Base-by-base conservation (phyloP, 2,329 filamentous ascomycete genomes). In the Fusarium luffae region DNA sequence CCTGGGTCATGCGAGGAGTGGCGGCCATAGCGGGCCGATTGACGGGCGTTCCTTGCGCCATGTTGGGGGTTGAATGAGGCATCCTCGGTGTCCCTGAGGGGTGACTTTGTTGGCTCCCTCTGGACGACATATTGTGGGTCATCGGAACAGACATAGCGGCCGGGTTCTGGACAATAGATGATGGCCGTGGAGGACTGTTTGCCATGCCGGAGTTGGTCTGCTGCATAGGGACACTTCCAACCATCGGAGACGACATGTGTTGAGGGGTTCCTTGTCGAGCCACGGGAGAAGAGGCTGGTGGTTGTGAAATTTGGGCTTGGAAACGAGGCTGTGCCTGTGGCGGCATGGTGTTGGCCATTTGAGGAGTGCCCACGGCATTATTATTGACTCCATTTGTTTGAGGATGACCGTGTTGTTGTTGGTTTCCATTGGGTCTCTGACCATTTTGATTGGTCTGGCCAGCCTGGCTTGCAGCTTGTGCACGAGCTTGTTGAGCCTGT, bases 61-160 rank as follows among this genome's bases (percentile, higher is more conserved):
- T 86, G 64, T 87, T 88, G 3, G 89, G 89, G 3, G 89, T 91
- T 16, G 86, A 83, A 67, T 84, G 85, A 8, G 85, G 86, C 79
- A 90, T 87, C 14, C 88, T 84, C 27, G 89, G 89, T 12, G 89
- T 91, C n/a, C 85, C 85, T 4, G 86, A 84, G 4, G 84, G 83
- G 77, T 91, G 89, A 69, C 89, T 91, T 74, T 91, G 89, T 73
- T 91, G 89, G 73, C 89, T 91, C 60, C 87, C 86, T 66, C 88
- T 85, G 21, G 87, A 83, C 57, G 86, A 89, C 88, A 90, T 91
- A 70, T 83, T 86, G 71, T 87, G 85, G 0, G 87, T 80, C 85
- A 89, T 89, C 6, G 88, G 85, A 1, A 84, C 88, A 9, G 84
- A 82, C 83, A 89, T 89, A 1, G 85, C 82, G 3, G 85, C 82